Conservation (phyloP, 1,284 basidiomycete species). For the Termitomyces sp. region DNA sequence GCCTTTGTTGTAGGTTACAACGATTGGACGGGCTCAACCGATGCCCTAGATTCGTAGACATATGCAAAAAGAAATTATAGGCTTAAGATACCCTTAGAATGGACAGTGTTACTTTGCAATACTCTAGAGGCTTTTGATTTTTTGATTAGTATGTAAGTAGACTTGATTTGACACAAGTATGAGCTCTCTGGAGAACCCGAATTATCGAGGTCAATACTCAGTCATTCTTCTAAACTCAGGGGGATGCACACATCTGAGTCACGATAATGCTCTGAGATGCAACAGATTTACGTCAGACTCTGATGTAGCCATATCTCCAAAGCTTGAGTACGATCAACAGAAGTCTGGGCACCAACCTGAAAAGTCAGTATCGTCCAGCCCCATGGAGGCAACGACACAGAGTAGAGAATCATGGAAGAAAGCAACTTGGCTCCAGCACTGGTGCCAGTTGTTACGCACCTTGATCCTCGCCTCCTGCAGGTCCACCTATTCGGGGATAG, state of each 20-base stretch:
- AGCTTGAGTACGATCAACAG: neutral
- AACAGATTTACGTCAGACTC: neutral
- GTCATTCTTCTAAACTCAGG: no score
- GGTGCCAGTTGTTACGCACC: neutral
- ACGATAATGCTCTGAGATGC: neutral
- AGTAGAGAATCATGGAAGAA: neutral
- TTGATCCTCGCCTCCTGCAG: neutral
- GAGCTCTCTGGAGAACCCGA: neutral
- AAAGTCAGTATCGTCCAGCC: neutral
- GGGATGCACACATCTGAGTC: no score
- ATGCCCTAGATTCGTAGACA: neutral
- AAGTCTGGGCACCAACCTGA: neutral
- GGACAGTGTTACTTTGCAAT: slow-evolving; percentile 6
- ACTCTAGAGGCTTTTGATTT: slow-evolving; percentile 8
- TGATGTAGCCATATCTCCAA: neutral
- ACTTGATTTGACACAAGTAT: neutral
- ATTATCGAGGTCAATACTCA: neutral
- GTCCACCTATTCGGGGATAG: no score
- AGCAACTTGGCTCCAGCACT: neutral
- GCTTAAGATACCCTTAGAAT: slow-evolving; percentile 12
- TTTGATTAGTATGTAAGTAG: neutral
- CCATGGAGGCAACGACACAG: neutral
- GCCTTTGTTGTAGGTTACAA: slow-evolving; percentile 15
- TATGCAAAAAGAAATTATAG: neutral
- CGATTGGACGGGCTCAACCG: slow-evolving; percentile 17